These are phyloP conservation scores for Suillus variegatus DNA, from an alignment of 768 basidiomycete species.

Conservation along the genomic window DNA sequence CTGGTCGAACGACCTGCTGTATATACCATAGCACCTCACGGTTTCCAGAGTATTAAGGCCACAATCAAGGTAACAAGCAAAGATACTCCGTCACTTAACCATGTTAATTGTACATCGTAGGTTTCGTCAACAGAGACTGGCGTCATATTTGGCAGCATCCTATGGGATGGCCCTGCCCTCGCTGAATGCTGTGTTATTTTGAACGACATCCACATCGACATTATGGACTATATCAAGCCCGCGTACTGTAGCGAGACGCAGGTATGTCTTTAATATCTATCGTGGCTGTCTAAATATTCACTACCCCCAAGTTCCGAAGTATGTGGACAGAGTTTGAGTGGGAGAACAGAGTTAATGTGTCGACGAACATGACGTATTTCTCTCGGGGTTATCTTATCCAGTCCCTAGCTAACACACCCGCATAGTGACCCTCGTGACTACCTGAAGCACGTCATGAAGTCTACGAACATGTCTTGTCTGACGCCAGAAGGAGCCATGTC, in stretches of 20 bases:
- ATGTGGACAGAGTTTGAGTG: slow-evolving; percentile 76
- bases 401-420: neutral
- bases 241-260: slow-evolving; percentile 91
- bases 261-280: slow-evolving; percentile 39
- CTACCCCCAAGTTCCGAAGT: slow-evolving; percentile 67
- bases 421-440: slow-evolving; percentile 79
- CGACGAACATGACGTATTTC: slow-evolving; percentile 69
- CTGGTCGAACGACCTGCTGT: slow-evolving; percentile 94
- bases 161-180: slow-evolving; percentile 91
- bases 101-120: slow-evolving; percentile 47
- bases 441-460: slow-evolving; percentile 74
- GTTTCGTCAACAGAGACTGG: slow-evolving; percentile 99
- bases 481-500: slow-evolving; percentile 83
- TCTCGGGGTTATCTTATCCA: neutral
- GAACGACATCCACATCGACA: slow-evolving; percentile 97
- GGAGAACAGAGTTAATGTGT: slow-evolving; percentile 75
- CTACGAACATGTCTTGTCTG: slow-evolving; percentile 93
- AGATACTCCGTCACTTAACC: neutral
- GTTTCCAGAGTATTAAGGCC: slow-evolving; percentile 98
- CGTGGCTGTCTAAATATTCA: neutral
- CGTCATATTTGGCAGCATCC: slow-evolving; percentile 96
- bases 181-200: slow-evolving; percentile 90
- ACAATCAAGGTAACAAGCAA: slow-evolving; percentile 82
- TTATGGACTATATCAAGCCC: slow-evolving; percentile 77
- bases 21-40: slow-evolving; percentile 92